A percentile compares a stretch with the other conserved stretches of the same genome.
Evolutionary conservation across 306 rosid genomes (phyloP).

Genomic region (Trichosanthes truncata): DNA sequence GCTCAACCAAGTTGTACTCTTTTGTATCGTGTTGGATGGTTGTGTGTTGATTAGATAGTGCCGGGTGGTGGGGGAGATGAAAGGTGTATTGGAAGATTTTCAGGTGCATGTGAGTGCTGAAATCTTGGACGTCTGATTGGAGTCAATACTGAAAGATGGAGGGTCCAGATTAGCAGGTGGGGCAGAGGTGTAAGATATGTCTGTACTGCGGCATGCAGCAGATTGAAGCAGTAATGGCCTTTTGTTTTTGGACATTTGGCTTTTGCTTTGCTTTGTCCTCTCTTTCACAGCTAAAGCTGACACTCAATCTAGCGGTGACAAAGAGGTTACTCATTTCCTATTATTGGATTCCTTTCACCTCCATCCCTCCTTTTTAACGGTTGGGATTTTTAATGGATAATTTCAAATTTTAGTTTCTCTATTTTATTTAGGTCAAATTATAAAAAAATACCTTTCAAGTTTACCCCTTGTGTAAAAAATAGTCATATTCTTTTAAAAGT

Average conservation of each 20-base stretch:
- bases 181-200: slow-evolving; percentile 3
- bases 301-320: neutral
- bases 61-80: neutral
- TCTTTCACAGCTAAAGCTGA: neutral
- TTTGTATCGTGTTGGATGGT: too few species aligned
- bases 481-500: too few species aligned
- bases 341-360: neutral
- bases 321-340: neutral
- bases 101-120: neutral
- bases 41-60: too few species aligned
- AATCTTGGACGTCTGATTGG: neutral
- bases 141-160: neutral
- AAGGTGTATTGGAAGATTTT: neutral
- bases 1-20: too few species aligned
- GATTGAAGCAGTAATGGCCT: neutral
- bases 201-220: slow-evolving; percentile 7
- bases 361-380: neutral
- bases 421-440: too few species aligned
- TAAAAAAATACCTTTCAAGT: too few species aligned
- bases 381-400: too few species aligned
- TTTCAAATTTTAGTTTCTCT: too few species aligned
- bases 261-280: slow-evolving; percentile 2
- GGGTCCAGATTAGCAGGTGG: neutral
- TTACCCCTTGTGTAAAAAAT: too few species aligned
- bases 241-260: neutral